Evolutionary conservation across 306 rosid genomes (phyloP), one percentile per base, ranked within the genome.

Genomic region (Citrullus mucosospermus): DNA sequence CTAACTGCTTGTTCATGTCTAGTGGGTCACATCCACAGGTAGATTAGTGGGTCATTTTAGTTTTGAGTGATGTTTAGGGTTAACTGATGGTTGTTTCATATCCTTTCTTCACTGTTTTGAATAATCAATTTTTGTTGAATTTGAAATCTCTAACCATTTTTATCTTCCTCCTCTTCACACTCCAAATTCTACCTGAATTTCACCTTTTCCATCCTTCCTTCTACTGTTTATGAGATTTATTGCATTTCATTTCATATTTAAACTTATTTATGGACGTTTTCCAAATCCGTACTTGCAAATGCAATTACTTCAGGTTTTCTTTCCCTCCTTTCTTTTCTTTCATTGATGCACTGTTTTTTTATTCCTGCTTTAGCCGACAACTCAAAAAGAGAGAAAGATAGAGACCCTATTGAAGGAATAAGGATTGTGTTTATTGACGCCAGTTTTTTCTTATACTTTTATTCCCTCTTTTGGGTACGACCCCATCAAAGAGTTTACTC

Each of bases 1-100:
- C 80, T 78, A 82, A 86, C 88, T 88, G 88, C 71, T 30, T 78
- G 91, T 84, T 79, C n/a, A 78, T 86, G 85, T 48, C 25, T 66
- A 88, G 91, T 86, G 87, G 86, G 89, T 88, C 91, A 88, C 91
- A 85, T 88, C 91, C 86, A 68, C 89, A 86, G 89, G 89, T 84
- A 84, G 71, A 78, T 78, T 78, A 63, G 18, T 8, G 55, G 22
- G 70, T 38, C 9, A 2, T 54, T 78, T 77, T 83, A 79, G 70
- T 46, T 80, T 67, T 80, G 25, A 66, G n/a, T 72, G 43, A 28
- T 72, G 59, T 28, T 30, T 72, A 72, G 60, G 60, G 43, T 70
- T 50, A 50, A 28, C 60, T 28, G 43, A 22, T 25, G 20, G 6
- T 4, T 44, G 57, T 8, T 66, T 38, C 48, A 53, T 16, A 5